A percentile compares a stretch with the other conserved stretches of the same genome.
Evolutionary conservation across 345 rosid species (phyloP).

Genomic region (Euphorbia peplus): DNA sequence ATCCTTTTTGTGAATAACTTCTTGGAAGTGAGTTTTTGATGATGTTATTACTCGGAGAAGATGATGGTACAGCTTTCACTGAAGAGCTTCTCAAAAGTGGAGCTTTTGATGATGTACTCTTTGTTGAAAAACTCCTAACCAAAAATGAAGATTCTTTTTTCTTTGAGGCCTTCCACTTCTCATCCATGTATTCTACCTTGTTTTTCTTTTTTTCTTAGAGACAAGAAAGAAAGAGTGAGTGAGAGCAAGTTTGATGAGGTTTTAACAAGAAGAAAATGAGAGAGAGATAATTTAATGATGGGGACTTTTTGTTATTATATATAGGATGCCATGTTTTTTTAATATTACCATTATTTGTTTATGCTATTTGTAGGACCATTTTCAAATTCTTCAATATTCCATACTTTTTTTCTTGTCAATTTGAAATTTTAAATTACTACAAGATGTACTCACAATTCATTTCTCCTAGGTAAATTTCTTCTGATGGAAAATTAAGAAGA

Average conservation of each 20-base stretch:
- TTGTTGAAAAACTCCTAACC: slow-evolving; percentile 63
- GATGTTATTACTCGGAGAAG: slow-evolving; percentile 35
- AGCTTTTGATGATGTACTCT: slow-evolving; percentile 57
- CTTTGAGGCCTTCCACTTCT: slow-evolving; percentile 66
- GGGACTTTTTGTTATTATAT: slow-evolving; percentile 26
- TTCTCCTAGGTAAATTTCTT: too few species aligned
- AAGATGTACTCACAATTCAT: too few species aligned
- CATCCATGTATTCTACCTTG: slow-evolving; percentile 50
- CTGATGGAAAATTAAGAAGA: too few species aligned
- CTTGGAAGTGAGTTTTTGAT: slow-evolving; percentile 37
- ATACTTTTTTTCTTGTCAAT: too few species aligned
- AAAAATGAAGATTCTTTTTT: slow-evolving; percentile 42
- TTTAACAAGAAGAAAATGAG: neutral
- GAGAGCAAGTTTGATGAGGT: neutral
- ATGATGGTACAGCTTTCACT: slow-evolving; percentile 47
- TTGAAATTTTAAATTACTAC: too few species aligned
- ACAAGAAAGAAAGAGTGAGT: neutral
- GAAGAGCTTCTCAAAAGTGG: slow-evolving; percentile 61
- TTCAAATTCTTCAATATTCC: too few species aligned
- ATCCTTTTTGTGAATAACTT: slow-evolving; percentile 49
- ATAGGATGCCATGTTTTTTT: slow-evolving; percentile 5
- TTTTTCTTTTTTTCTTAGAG: neutral
- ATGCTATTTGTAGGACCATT: too few species aligned
- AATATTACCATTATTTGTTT: neutral
- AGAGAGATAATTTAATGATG: slow-evolving; percentile 10